A percentile compares a stretch with the other conserved stretches of the same genome.
phyloP scores from a whole-genome alignment of 495 filamentous ascomycete genomes.

The Geoglossum glabrum region DNA sequence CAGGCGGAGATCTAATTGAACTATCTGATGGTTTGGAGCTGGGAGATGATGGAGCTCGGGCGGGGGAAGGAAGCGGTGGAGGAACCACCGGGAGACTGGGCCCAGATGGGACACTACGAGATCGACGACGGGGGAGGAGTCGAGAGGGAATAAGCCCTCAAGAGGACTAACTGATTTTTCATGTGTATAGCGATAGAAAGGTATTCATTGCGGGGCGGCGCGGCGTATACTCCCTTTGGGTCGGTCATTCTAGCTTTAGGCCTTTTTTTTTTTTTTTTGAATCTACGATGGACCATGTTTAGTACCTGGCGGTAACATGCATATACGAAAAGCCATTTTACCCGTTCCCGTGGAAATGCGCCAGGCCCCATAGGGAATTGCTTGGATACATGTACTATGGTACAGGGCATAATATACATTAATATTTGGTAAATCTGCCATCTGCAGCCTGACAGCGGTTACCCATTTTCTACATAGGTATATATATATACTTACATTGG shows the following conservation, averaged over 20 bases:
- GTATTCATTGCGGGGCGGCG: not conserved
- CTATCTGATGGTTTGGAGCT: slow-evolving; percentile 20
- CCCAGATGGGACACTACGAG: not conserved
- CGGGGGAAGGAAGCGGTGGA: not conserved
- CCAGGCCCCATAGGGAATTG: not conserved
- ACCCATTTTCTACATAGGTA: too few relatives aligned
- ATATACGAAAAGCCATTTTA: not conserved
- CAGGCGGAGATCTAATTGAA: slow-evolving; percentile 68
- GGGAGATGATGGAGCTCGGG: not conserved
- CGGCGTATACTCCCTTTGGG: not conserved
- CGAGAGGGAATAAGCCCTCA: not conserved
- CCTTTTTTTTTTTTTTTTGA: not conserved
- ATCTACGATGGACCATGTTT: not conserved
- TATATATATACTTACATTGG: too few relatives aligned
- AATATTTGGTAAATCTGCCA: too few relatives aligned
- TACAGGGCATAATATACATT: too few relatives aligned
- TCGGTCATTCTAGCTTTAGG: not conserved
- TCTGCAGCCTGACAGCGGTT: too few relatives aligned
- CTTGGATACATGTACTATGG: not conserved
- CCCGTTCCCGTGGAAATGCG: not conserved
- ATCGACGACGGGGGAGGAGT: not conserved
- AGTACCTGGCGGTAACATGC: not conserved
- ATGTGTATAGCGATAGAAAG: not conserved
- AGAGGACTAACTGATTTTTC: not conserved
- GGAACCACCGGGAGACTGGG: not conserved